These are phyloP conservation scores for Daldinia eschscholtzii DNA, from an alignment of 2,329 filamentous ascomycete genomes.

Conservation along the genomic window DNA sequence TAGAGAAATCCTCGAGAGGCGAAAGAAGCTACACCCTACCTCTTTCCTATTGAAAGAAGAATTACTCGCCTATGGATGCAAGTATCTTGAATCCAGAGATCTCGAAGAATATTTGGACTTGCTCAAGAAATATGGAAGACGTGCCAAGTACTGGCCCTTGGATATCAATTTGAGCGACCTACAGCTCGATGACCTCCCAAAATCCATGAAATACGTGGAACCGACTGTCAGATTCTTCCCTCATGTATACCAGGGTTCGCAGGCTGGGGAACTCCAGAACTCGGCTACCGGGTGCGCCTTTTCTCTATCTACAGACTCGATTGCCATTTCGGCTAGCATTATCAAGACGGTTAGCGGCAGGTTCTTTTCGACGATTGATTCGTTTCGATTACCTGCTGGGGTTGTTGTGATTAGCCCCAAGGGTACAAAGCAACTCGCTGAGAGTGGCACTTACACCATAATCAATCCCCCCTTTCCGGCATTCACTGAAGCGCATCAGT, in stretches of 20 bases:
- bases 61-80: constrained; percentile 11
- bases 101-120: neutral
- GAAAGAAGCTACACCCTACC: neutral
- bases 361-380: neutral
- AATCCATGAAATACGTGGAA: neutral
- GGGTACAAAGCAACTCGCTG: neutral
- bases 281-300: neutral
- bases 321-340: neutral
- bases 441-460: constrained; percentile 16
- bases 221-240: neutral
- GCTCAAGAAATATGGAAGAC: neutral
- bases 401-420: neutral
- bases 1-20: neutral
- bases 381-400: constrained; percentile 17
- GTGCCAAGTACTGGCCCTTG: neutral
- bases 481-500: neutral
- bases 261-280: neutral
- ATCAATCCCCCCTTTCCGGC: neutral
- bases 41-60: neutral
- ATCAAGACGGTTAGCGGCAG: neutral
- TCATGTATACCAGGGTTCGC: neutral
- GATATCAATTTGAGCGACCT: constrained; percentile 1
- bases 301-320: neutral
- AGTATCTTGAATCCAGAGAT: constrained; percentile 1
- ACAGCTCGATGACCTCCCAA: neutral